Evolutionary conservation across 306 rosid species (phyloP).

Genomic region (Pachyrhizus erosus): DNA sequence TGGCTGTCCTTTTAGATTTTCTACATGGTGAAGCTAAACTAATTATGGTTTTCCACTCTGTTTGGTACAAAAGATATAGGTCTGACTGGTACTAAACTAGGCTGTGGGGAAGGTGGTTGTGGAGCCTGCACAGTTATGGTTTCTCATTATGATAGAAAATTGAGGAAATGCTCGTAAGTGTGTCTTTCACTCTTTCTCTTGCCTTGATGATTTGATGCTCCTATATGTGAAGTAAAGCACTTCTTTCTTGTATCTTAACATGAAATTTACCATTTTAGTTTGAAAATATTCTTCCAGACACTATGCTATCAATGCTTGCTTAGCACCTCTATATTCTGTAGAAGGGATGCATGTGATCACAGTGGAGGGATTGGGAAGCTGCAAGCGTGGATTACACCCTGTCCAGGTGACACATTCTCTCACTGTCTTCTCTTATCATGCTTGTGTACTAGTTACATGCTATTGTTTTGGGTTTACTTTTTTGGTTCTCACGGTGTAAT

Average conservation of each 20-base stretch:
- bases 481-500: constrained; percentile 35
- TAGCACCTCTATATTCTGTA: constrained; percentile 92
- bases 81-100: constrained; percentile 92
- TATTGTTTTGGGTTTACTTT: not conserved
- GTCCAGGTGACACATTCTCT: constrained; percentile 66
- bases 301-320: constrained; percentile 94
- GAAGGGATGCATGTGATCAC: constrained; percentile 98
- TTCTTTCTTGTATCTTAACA: constrained; percentile 32
- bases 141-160: constrained; percentile 64
- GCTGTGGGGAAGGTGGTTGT: constrained; percentile 99
- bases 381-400: constrained; percentile 86
- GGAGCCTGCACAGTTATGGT: constrained; percentile 99
- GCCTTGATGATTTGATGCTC: constrained; percentile 15
- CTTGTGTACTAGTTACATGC: constrained; percentile 9
- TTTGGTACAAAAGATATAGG: constrained; percentile 58
- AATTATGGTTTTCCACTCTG: not conserved
- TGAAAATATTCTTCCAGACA: constrained; percentile 63
- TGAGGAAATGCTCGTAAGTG: constrained; percentile 77
- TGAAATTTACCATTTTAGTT: constrained; percentile 38
- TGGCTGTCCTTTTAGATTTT: constrained; percentile 25
- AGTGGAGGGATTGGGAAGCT: constrained; percentile 88
- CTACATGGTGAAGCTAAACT: constrained; percentile 33
- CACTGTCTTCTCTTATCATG: constrained; percentile 16
- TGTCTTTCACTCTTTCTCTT: constrained; percentile 32
- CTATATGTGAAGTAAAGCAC: constrained; percentile 31